phyloP scores from a whole-genome alignment of 208 protist species.

The Wallacemonas sp. region DNA sequence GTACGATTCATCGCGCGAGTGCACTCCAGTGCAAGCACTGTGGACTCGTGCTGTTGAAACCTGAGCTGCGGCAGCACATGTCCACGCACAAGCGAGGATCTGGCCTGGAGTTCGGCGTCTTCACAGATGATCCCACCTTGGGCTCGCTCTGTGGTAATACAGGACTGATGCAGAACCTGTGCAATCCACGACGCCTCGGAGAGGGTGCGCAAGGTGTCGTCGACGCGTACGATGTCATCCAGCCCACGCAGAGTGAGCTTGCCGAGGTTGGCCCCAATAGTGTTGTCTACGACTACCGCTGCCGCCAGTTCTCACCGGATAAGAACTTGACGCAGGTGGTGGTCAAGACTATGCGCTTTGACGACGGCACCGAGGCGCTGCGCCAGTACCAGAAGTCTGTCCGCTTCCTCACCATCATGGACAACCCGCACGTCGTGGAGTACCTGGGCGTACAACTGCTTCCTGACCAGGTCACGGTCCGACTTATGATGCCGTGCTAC shows the following conservation, averaged over 20 bases:
- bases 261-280: slow-evolving; percentile 25
- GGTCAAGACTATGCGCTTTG: slow-evolving; percentile 62
- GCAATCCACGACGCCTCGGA: slow-evolving; percentile 32
- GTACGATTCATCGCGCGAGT: slow-evolving; percentile 36
- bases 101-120: slow-evolving; percentile 47
- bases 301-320: slow-evolving; percentile 23
- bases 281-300: slow-evolving; percentile 21
- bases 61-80: slow-evolving; percentile 61
- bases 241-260: slow-evolving; percentile 29
- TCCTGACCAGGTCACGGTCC: slow-evolving; percentile 39
- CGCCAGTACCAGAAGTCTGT: slow-evolving; percentile 66
- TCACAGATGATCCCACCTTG: slow-evolving; percentile 42
- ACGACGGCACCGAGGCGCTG: slow-evolving; percentile 25
- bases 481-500: slow-evolving; percentile 82
- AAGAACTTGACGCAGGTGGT: slow-evolving; percentile 38
- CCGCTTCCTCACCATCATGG: slow-evolving; percentile 69
- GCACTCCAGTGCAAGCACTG: slow-evolving; percentile 70
- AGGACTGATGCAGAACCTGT: slow-evolving; percentile 46
- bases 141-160: slow-evolving; percentile 75
- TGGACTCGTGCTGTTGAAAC: slow-evolving; percentile 46
- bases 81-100: slow-evolving; percentile 54
- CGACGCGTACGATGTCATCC: slow-evolving; percentile 36
- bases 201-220: slow-evolving; percentile 73
- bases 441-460: slow-evolving; percentile 74
- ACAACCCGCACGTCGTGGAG: slow-evolving; percentile 63